Percentiles rank a stretch among this genome's conserved stretches.
phyloP scores from a whole-genome alignment of 305 asterid species.

The Fraxinus ornus region DNA sequence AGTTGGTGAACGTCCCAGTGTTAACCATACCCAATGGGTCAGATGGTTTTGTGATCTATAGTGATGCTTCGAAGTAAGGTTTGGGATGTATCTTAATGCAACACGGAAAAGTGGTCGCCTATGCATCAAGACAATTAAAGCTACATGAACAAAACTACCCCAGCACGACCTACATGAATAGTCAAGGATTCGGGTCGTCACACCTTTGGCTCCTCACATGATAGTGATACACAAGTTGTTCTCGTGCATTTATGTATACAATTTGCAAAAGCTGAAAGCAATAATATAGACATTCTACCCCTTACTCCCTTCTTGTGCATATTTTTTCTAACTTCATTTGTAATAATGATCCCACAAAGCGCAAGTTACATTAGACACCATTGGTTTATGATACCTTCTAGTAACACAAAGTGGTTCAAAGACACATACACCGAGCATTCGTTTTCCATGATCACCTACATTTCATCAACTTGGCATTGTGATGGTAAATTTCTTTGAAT shows the following conservation, averaged over 20 bases:
- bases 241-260: not conserved
- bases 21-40: too few species aligned
- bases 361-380: not conserved
- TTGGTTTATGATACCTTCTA: not conserved
- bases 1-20: too few species aligned
- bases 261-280: not conserved
- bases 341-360: not conserved
- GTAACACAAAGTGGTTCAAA: not conserved
- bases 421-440: not conserved
- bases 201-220: too few species aligned
- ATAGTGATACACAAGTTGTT: not conserved
- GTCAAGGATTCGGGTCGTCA: too few species aligned
- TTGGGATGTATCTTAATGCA: too few species aligned
- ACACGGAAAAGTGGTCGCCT: too few species aligned
- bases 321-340: not conserved
- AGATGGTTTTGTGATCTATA: too few species aligned
- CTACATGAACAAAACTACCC: too few species aligned
- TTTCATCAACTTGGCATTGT: not conserved
- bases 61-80: too few species aligned
- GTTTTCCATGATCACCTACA: not conserved
- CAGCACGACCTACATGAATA: too few species aligned
- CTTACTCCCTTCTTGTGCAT: not conserved
- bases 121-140: too few species aligned
- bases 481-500: not conserved
- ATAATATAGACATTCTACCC: not conserved